These are phyloP conservation scores for Acer negundo DNA, from an alignment of 345 rosid species.

Conservation along the genomic window DNA sequence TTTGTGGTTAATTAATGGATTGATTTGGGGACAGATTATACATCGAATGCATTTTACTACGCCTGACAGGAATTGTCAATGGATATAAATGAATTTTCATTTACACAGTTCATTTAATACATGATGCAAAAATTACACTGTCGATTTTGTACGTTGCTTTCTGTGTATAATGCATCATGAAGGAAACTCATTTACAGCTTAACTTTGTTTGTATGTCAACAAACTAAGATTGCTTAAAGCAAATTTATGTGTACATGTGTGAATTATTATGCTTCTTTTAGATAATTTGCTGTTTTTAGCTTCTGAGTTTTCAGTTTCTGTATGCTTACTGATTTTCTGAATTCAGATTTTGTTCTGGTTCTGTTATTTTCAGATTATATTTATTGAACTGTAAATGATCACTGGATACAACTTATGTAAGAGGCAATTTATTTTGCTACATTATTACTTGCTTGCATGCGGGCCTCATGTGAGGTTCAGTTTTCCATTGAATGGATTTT, in stretches of 20 bases:
- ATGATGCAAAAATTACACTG: constrained; percentile 7
- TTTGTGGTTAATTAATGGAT: constrained; percentile 16
- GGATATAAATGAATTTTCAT: constrained; percentile 16
- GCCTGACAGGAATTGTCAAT: constrained; percentile 5
- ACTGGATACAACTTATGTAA: background rate
- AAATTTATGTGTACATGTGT: background rate
- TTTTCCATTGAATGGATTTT: background rate
- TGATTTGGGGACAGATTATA: constrained; percentile 1
- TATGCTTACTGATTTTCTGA: background rate
- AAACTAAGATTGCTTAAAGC: background rate
- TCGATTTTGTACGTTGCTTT: background rate
- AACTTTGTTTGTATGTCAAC: background rate
- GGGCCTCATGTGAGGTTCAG: background rate
- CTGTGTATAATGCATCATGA: background rate
- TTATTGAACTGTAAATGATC: background rate
- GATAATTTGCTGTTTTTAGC: constrained; percentile 8
- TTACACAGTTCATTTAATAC: constrained; percentile 21
- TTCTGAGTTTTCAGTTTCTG: background rate
- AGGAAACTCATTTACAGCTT: background rate
- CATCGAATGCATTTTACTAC: constrained; percentile 13
- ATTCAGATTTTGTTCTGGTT: background rate
- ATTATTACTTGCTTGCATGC: background rate
- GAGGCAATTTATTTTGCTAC: background rate
- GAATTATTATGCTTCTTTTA: background rate
- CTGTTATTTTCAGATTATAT: background rate